A percentile compares a stretch with the other conserved stretches of the same genome.
Evolutionary conservation across 192 early-diverging fungal species (phyloP).

Genomic region (Coemansia sp.): DNA sequence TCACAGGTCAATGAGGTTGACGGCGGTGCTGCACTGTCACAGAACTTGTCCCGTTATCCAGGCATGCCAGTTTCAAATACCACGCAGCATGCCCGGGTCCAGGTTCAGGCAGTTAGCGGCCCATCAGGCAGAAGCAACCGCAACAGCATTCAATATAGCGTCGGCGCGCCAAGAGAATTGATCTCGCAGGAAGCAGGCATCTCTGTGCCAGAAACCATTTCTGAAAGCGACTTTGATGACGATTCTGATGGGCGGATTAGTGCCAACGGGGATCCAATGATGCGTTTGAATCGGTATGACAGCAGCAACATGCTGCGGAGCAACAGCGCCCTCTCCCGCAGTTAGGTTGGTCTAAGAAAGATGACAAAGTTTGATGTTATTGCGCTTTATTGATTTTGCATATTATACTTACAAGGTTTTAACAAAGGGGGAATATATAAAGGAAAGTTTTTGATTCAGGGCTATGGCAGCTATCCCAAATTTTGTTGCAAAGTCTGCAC

Average conservation of each 20-base stretch:
- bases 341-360: neutral
- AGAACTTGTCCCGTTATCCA: slow-evolving; percentile 40
- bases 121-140: slow-evolving; percentile 40
- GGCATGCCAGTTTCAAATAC: slow-evolving; percentile 17
- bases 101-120: slow-evolving; percentile 13
- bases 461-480: neutral
- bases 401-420: neutral
- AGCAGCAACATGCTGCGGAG: slow-evolving; percentile 22
- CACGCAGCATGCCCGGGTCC: slow-evolving; percentile 17
- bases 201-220: slow-evolving; percentile 32
- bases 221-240: slow-evolving; percentile 38
- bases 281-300: slow-evolving; percentile 34
- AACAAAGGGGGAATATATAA: neutral
- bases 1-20: slow-evolving; percentile 21
- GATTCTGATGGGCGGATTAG: slow-evolving; percentile 27
- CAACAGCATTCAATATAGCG: slow-evolving; percentile 55
- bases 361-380: neutral
- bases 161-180: slow-evolving; percentile 51
- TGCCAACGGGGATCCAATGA: slow-evolving; percentile 29
- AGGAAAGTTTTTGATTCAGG: neutral
- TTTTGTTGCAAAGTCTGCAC: neutral
- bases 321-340: neutral
- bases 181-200: slow-evolving; percentile 49
- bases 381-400: neutral
- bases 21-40: slow-evolving; percentile 20